phyloP scores from a whole-genome alignment of 345 rosid species.

The Citrus glauca region DNA sequence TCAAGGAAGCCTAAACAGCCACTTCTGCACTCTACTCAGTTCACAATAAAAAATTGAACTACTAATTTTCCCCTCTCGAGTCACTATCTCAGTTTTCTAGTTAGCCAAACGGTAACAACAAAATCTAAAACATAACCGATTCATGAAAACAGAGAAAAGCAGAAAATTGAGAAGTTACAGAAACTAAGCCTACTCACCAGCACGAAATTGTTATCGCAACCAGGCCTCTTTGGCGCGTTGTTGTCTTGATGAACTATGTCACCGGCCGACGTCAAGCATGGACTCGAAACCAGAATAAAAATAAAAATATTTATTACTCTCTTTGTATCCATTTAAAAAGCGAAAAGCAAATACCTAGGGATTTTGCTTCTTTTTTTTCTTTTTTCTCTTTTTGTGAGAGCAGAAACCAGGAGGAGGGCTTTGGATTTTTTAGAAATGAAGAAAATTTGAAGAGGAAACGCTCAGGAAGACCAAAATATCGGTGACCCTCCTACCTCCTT shows the following conservation, averaged over 20 bases:
- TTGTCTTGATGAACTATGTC: conserved; percentile 93
- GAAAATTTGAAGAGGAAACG: conserved; percentile 6
- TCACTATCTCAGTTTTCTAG: neutral
- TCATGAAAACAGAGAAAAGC: neutral
- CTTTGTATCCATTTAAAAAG: conserved; percentile 11
- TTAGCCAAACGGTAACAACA: neutral
- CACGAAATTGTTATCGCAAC: conserved; percentile 88
- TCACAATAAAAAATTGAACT: neutral
- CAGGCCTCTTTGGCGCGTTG: conserved; percentile 70
- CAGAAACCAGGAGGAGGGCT: conserved; percentile 12
- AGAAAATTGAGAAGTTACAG: neutral
- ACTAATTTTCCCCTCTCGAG: neutral
- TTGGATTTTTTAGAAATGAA: conserved; percentile 8
- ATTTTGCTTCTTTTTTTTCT: neutral
- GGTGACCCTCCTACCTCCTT: neutral
- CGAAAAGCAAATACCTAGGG: neutral
- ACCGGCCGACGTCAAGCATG: conserved; percentile 47
- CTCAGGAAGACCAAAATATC: neutral
- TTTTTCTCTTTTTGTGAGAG: neutral
- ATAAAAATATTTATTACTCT: conserved; percentile 8
- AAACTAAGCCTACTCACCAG: conserved; percentile 37
- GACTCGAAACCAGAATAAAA: conserved; percentile 27
- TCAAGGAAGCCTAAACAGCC: neutral
- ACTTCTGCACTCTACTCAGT: neutral
- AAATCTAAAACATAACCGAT: neutral